Evolutionary conservation across 495 filamentous ascomycete species (phyloP), one percentile per base, ranked within the genome.

Genomic region (Penicillium desertorum): DNA sequence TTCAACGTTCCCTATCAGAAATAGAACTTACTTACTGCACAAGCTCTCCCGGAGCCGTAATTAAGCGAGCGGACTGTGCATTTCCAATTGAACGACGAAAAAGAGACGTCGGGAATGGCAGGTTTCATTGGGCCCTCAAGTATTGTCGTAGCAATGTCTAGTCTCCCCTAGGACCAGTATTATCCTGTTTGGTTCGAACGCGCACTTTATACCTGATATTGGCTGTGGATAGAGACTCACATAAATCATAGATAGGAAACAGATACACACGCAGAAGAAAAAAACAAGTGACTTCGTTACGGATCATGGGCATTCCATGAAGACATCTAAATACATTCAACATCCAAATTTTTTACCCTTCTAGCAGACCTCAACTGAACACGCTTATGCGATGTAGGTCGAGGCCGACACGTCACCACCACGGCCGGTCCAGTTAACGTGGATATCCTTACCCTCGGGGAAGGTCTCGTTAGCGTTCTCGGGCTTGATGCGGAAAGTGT

Each of bases 381-480:
- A 20, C 57, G 43, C 47, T 88, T 93, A 98, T 83, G 88, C 94
- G 73, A 91, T 86, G 82, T 98, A 98, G 59, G 94, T 98, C 49
- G 92, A 96, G 63, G 94, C 94, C 52, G 90, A 94, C 50, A 98
- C 90, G 66, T 98, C 91, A 75, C 94, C 94, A 69, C 94, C 94
- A 68, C 94, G 85, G 54, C 94, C 95, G 62, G 94, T 98, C 94
- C 95, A 98, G 88, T 98, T 98, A 68, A 98, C 93, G 82, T 98
- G 94, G 72, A 94, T 93, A 72, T 98, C 85, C 79, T 91, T 81
- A 72, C 86, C 91, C 71, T 83, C 87, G 56, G 87, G 88, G 81
- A 93, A 92, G 77, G 90, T 93, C 42, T 78, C 85, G 71, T 66
- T 92, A 62, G 92, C 93, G 63, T 64, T 73, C 79, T 97, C 90